Evolutionary conservation across 1,284 basidiomycete genomes (phyloP), one percentile per base, ranked within the genome.

Genomic region (Porodaedalea pini): DNA sequence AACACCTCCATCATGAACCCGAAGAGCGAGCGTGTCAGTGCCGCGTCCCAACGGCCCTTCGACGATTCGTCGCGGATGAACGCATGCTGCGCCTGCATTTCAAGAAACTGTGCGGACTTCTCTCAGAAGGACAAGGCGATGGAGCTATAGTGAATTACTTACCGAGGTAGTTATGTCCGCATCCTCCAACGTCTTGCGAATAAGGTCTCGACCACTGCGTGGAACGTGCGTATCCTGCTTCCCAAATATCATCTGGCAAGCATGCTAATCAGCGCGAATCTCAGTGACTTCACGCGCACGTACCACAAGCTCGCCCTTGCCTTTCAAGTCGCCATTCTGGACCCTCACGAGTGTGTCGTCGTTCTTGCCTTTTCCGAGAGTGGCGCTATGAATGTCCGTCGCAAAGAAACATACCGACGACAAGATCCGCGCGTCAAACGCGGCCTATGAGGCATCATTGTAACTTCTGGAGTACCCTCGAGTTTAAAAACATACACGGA

Each of bases 41-140:
- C 93, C 7, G 92, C 92, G 68, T 97, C 94, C 91, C 92, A 97
- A 53, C 94, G 82, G 1, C 92, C 93, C 70, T 96, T 96, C 36
- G 89, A 92, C 2, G 81, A 80, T 66, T 94, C 90, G 70, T 96
- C 94, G 4, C 94, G 85, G 64, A 96, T 88, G 72, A 96, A 97
- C 2, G 94, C 94, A 65, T 96, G 94, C 66, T 95, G 93, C 0
- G 93, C 94, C 71, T 94, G 92, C 6, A 94, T 91, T 67, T 95
- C 92, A 58, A 94, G 74, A 67, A 94, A 92, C 91, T 96, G 69
- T 58, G 53, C 36, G 52, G 49, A 27, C 27, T 11, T 41, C 29
- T 37, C 34, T 50, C 27, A 56, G 11, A 25, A 41, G 23, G n/a
- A 21, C 45, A 41, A 57, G 47, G 32, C 15, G 7, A 31, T 23